Evolutionary conservation across 2,329 filamentous ascomycete species (phyloP).

Genomic region (Stromatinia cepivora): DNA sequence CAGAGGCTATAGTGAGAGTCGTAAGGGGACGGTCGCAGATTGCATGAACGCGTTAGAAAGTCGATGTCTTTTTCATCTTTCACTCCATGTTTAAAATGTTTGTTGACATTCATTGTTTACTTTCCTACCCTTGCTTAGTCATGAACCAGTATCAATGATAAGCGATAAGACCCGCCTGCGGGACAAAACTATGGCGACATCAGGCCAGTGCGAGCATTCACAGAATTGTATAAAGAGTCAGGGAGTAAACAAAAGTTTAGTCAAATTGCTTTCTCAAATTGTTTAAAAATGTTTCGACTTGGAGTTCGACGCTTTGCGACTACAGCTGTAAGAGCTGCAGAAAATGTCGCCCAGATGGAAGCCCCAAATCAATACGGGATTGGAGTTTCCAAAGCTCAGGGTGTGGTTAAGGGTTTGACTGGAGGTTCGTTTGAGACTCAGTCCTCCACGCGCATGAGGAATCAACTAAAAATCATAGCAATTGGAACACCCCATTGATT

Average conservation of each 20-base stretch:
- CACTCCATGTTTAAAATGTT: conserved; percentile 10
- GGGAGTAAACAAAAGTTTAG: not conserved
- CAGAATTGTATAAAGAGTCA: conserved; percentile 13
- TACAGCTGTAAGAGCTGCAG: conserved; percentile 51
- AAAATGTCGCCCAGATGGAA: conserved; percentile 49
- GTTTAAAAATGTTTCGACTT: conserved; percentile 53
- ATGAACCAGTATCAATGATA: conserved; percentile 1
- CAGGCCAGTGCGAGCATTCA: not conserved
- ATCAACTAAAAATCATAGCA: conserved; percentile 53
- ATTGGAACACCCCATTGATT: conserved; percentile 96
- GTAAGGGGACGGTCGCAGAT: not conserved
- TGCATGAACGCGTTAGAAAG: not conserved
- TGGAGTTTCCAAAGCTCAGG: conserved; percentile 65
- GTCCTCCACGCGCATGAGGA: conserved; percentile 19
- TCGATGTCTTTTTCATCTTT: conserved; percentile 12
- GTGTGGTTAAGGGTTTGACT: conserved; percentile 63
- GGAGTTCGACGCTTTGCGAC: conserved; percentile 57
- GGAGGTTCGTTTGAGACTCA: conserved; percentile 54
- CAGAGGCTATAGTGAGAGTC: not conserved
- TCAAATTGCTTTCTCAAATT: not conserved
- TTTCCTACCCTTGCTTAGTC: conserved; percentile 23
- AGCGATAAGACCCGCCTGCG: conserved; percentile 21
- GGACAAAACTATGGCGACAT: conserved; percentile 12
- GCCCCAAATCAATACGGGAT: conserved; percentile 56
- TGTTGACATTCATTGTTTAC: conserved; percentile 25